Evolutionary conservation across 768 basidiomycete species (phyloP), one percentile per base, ranked within the genome.

Genomic region (Gymnopilus dilepis): DNA sequence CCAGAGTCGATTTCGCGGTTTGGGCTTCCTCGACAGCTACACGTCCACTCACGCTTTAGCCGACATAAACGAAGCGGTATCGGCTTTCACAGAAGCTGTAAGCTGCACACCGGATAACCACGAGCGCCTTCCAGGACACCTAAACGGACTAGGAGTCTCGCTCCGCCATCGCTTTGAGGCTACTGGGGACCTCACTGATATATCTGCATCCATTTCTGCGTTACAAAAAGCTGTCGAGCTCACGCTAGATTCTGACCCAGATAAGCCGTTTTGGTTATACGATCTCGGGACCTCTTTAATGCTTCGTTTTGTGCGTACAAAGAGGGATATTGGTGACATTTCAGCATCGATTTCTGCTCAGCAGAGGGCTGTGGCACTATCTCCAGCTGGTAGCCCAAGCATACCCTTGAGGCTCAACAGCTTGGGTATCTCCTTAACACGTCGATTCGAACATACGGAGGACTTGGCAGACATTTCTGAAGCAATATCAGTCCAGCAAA

Each of bases 151-250:
- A 4, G 67, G 63, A 9, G 7, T 45, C 26, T 56, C 62, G 6
- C 54, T 66, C 17, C 15, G 51, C 28, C 45, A 17, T 41, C 59
- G 60, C 2, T 78, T 74, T 26, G 22, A 65, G 31, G 60, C 28
- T 9, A 58, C 60, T 7, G 57, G 72, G 47, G 60, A 71, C 47
- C 42, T 64, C 17, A 40, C 53, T 17, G 71, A 76, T 41, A 58
- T 70, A 22, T 45, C 73, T 40, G 64, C 69, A 45, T 63, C 63
- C 6, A 60, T 78, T 52, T n/a, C 45, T 12, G 58, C 55, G 9
- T 55, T 34, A 19, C 62, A 63, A 56, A 57, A 63, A 30, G 56
- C 66, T 12, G 61, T 75, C 17, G 56, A 66, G 17, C 50, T 72
- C 26, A 64, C 64, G 22, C 60, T 67, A 19, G 57, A 66, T n/a